phyloP scores from a whole-genome alignment of 2,329 filamentous ascomycete genomes.

The Calonectria pseudoturangicola region DNA sequence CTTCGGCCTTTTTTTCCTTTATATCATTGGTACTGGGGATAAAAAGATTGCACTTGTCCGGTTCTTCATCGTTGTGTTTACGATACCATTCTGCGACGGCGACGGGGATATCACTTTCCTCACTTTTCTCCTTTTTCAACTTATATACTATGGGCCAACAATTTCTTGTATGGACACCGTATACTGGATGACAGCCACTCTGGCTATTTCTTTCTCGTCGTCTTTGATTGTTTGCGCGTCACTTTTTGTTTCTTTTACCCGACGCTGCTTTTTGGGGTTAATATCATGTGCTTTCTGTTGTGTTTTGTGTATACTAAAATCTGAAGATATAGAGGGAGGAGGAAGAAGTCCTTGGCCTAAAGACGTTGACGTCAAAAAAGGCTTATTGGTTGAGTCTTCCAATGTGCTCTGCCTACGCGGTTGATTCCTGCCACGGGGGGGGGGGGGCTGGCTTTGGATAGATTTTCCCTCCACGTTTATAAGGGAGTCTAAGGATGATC shows the following conservation, averaged over 20 bases:
- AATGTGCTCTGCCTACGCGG: neutral
- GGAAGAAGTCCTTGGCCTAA: constrained; percentile 11
- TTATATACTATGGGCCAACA: constrained; percentile 14
- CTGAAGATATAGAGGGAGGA: constrained; percentile 29
- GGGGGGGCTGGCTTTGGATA: neutral
- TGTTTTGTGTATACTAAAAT: constrained; percentile 36
- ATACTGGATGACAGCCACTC: constrained; percentile 27
- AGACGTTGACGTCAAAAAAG: constrained; percentile 33
- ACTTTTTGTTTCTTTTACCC: constrained; percentile 8
- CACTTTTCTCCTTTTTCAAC: constrained; percentile 40
- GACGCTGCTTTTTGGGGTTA: constrained; percentile 25
- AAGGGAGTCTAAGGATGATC: constrained; percentile 3
- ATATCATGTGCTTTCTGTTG: constrained; percentile 24
- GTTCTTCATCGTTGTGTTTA: constrained; percentile 48
- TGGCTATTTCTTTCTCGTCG: constrained; percentile 23
- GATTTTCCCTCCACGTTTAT: neutral
- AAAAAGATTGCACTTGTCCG: constrained; percentile 46
- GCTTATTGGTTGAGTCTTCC: constrained; percentile 7
- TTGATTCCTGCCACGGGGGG: constrained; percentile 1
- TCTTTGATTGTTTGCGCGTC: constrained; percentile 1
- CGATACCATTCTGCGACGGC: constrained; percentile 58
- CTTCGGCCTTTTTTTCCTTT: constrained; percentile 34
- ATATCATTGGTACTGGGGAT: constrained; percentile 38
- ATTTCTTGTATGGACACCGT: constrained; percentile 14
- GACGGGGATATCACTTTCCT: constrained; percentile 40